A percentile compares a stretch with the other conserved stretches of the same genome.
These are phyloP conservation scores for Clavariopsis aquatica DNA, from an alignment of 495 filamentous ascomycete species.

Conservation along the genomic window DNA sequence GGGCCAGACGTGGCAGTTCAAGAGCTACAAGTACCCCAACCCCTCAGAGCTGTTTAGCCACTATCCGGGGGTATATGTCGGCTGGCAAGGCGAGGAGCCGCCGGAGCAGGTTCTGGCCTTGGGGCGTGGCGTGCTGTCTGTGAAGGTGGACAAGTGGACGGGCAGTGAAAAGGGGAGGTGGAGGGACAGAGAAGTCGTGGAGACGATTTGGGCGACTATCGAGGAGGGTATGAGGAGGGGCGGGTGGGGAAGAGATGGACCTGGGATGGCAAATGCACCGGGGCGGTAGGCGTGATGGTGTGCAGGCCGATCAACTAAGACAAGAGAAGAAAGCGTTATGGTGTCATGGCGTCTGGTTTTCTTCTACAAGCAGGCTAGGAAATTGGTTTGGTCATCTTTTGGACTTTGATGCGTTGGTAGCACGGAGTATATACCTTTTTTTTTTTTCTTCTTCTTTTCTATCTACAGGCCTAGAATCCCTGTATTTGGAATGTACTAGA, in stretches of 20 bases:
- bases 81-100: slow-evolving; percentile 81
- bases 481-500: neutral
- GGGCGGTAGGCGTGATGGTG: slow-evolving; percentile 4
- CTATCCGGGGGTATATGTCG: slow-evolving; percentile 82
- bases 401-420: slow-evolving; percentile 4
- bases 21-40: slow-evolving; percentile 93
- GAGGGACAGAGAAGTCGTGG: slow-evolving; percentile 90
- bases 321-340: neutral
- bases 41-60: slow-evolving; percentile 87
- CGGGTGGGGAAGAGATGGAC: slow-evolving; percentile 75
- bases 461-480: neutral
- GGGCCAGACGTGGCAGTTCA: slow-evolving; percentile 98
- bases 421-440: neutral
- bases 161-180: slow-evolving; percentile 63
- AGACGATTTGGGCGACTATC: slow-evolving; percentile 86
- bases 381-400: neutral
- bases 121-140: slow-evolving; percentile 77
- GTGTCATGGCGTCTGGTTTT: neutral
- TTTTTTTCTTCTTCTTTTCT: neutral
- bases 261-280: slow-evolving; percentile 9
- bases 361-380: neutral
- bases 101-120: slow-evolving; percentile 76
- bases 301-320: no score
- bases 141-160: slow-evolving; percentile 77
- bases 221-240: slow-evolving; percentile 83